Evolutionary conservation across 345 rosid species (phyloP).

Genomic region (Conringia planisiliqua): DNA sequence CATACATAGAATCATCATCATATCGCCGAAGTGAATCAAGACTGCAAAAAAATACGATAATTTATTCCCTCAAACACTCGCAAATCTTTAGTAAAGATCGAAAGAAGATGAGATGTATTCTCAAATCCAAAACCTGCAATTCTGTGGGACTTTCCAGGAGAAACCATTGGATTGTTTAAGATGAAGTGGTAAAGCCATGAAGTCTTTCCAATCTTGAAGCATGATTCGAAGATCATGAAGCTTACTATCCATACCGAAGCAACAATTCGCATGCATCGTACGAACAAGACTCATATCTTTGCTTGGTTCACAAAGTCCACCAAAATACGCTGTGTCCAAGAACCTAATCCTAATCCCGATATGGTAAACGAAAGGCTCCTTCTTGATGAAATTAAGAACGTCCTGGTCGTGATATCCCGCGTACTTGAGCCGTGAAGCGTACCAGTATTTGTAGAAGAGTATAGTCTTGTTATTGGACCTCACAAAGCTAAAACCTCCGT

Average conservation of each 20-base stretch:
- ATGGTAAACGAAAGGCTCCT: conserved; percentile 39
- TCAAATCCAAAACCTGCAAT: conserved; percentile 57
- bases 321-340: conserved; percentile 71
- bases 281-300: conserved; percentile 64
- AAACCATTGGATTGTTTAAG: conserved; percentile 41
- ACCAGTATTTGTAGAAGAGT: conserved; percentile 78
- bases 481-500: conserved; percentile 73
- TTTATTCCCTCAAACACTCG: background rate
- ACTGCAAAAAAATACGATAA: conserved; percentile 29
- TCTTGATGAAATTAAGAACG: conserved; percentile 66
- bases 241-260: conserved; percentile 72
- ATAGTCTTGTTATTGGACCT: conserved; percentile 70
- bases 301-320: conserved; percentile 89
- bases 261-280: conserved; percentile 93
- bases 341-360: conserved; percentile 65
- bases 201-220: conserved; percentile 76
- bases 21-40: conserved; percentile 42
- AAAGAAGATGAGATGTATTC: background rate
- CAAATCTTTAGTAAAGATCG: background rate
- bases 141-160: conserved; percentile 73
- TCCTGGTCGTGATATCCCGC: conserved; percentile 77
- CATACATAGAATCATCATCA: conserved; percentile 22
- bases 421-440: conserved; percentile 50
- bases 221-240: conserved; percentile 70
- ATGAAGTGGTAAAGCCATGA: conserved; percentile 52